These are phyloP conservation scores for Salix purpurea DNA, from an alignment of 345 rosid genomes.

Conservation along the genomic window DNA sequence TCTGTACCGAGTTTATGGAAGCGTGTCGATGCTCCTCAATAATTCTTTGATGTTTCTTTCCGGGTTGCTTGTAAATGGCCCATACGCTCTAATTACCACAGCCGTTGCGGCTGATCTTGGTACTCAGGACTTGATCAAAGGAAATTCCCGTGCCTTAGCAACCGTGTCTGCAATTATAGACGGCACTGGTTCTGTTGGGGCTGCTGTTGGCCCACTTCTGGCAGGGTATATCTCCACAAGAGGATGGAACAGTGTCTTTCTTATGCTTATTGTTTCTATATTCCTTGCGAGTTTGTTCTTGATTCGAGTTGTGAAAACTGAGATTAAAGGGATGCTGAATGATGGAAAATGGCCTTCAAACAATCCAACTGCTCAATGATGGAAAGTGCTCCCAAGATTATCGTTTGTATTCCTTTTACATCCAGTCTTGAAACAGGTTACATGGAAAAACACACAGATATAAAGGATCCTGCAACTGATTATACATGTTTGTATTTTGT, in stretches of 20 bases:
- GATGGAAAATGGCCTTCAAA: slow-evolving; percentile 27
- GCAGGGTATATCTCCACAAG: slow-evolving; percentile 79
- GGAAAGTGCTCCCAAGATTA: not conserved
- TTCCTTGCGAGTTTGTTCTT: slow-evolving; percentile 54
- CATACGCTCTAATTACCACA: slow-evolving; percentile 81
- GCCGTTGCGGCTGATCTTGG: slow-evolving; percentile 98
- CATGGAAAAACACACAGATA: not conserved
- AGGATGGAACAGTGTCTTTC: slow-evolving; percentile 85
- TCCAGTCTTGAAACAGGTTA: not conserved
- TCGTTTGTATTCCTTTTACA: not conserved
- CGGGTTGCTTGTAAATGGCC: slow-evolving; percentile 79
- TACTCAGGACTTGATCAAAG: slow-evolving; percentile 64
- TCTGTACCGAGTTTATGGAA: slow-evolving; percentile 63
- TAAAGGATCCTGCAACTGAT: not conserved
- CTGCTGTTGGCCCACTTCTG: slow-evolving; percentile 79
- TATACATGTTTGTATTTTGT: not conserved
- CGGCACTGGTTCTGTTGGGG: slow-evolving; percentile 94
- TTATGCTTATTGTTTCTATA: slow-evolving; percentile 61
- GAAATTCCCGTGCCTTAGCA: slow-evolving; percentile 81
- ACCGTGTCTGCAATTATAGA: slow-evolving; percentile 91
- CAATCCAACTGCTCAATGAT: slow-evolving; percentile 10
- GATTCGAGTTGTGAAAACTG: slow-evolving; percentile 52
- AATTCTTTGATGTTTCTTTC: slow-evolving; percentile 66
- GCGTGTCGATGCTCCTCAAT: slow-evolving; percentile 56
- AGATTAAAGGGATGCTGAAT: slow-evolving; percentile 41